Conservation (phyloP, 2,329 filamentous ascomycete genomes). For the Fusarium luffae region DNA sequence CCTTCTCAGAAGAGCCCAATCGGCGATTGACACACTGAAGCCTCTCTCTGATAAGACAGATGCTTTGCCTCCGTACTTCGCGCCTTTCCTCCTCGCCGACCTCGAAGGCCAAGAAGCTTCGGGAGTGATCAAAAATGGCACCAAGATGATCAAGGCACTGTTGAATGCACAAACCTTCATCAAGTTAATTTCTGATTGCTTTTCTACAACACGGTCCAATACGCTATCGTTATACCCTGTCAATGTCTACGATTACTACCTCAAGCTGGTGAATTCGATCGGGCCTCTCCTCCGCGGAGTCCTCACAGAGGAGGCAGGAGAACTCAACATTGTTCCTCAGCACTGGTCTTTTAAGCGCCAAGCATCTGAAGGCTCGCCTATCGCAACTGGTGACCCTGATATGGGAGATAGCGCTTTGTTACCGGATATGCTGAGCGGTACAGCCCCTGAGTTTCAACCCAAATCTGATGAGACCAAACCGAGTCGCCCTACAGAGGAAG, state of each 20-base stretch:
- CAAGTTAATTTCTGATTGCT: slow-evolving; percentile 79
- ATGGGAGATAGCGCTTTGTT: slow-evolving; percentile 47
- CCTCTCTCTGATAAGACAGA: slow-evolving; percentile 67
- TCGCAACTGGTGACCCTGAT: slow-evolving; percentile 40
- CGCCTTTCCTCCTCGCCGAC: slow-evolving; percentile 67
- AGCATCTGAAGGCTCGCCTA: slow-evolving; percentile 41
- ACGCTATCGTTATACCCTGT: slow-evolving; percentile 76
- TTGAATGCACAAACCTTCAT: slow-evolving; percentile 81
- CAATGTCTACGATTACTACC: slow-evolving; percentile 87
- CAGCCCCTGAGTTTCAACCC: slow-evolving; percentile 43
- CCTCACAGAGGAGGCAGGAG: slow-evolving; percentile 83
- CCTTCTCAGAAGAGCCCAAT: slow-evolving; percentile 78
- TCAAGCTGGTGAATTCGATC: slow-evolving; percentile 76
- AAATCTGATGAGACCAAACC: slow-evolving; percentile 40
- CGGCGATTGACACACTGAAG: slow-evolving; percentile 73
- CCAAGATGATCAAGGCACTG: slow-evolving; percentile 80
- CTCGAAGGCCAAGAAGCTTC: slow-evolving; percentile 50
- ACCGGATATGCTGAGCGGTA: slow-evolving; percentile 48
- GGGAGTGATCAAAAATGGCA: slow-evolving; percentile 71
- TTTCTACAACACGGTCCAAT: slow-evolving; percentile 73
- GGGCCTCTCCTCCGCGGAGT: slow-evolving; percentile 82
- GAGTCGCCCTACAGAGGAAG: slow-evolving; percentile 55
- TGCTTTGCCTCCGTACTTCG: slow-evolving; percentile 75
- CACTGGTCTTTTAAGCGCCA: slow-evolving; percentile 64
- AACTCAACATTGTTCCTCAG: slow-evolving; percentile 78